Base-by-base conservation (phyloP, 1,284 basidiomycete species). In the Phellopilus nigrolimitatus region DNA sequence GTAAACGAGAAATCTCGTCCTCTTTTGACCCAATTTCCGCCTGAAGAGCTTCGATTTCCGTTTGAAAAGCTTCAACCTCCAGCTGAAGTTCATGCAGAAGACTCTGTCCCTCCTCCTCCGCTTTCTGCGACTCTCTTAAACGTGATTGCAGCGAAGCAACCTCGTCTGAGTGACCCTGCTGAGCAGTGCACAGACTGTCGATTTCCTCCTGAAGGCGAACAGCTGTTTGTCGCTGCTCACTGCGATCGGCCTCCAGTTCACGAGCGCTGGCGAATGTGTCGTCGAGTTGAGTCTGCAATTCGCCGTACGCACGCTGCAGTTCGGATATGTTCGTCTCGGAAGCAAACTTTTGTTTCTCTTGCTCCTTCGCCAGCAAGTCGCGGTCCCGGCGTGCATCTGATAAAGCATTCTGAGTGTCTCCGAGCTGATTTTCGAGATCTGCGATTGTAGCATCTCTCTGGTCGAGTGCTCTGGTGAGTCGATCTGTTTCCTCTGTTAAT, bases 41-140 rank as follows among this genome's bases (percentile, higher is more conserved):
- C 15, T 78, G 79, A 30, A 90, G 72, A 13, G 67, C 54, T 67
- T 90, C 87, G 52, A 85, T 73, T 55, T 87, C 82, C 47, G 69
- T 66, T n/a, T 78, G 79, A 30, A 90, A 72, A 13, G 67, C 54
- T 67, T 90, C 87, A 52, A 85, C 73, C 60, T 91, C 87, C 49
- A 75, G 74, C 55, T 80, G 78, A 6, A 81, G 78, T 46, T 76
- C 75, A 49, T 75, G 69, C 51, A 89, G 69, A 64, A 86, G 76
- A 30, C 75, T 77, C 36, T 74, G 71, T 41, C 80, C 75, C 62
- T 89, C 86, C 2, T 76, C 72, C 65, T 80, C 67, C 24, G 75
- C 62, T 61, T 72, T 63, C 55, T 64, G 66, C 39, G 67, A 70
- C 54, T 79, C 75, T 3, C 75, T 75, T n/a, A 84, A 55, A 58